Base-by-base conservation (phyloP, 352 stramenopile species). In the Phytophthora sojae region DNA sequence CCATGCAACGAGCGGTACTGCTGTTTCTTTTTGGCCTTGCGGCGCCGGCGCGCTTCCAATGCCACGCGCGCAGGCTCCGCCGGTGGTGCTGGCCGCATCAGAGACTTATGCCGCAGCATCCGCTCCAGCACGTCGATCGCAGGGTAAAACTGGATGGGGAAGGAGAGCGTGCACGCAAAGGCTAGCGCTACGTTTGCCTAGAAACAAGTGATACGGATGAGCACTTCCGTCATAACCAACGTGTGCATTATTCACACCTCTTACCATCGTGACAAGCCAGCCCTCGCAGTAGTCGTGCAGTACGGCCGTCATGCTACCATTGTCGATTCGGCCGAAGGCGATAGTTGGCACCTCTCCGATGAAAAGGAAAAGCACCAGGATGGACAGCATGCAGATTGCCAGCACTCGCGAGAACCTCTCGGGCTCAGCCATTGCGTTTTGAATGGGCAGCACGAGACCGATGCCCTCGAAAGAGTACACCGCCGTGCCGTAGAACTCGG, bases 381-480 rank as follows among this genome's bases (percentile, higher is more conserved):
- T 92, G 11, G 67, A 71, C 35, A 88, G 47, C 87, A 94, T 94
- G 52, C 80, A 90, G 5, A 71, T 47, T 2, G 69, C 76, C 7
- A 94, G 71, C 45, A 94, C 71, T 15, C 81, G 69, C 2, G 79
- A 84, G 42, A 94, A 94, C 0, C 81, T 64, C 6, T 84, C 62
- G 14, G 83, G 82, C 30, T 90, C 59, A 2, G 64, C 54, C 87
- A 94, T 94, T 67, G 89, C 87, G 51, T 94, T 94, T 64, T 94
- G 85, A 51, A 94, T 89, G 11, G 87, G 85, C 29, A 94, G 49
- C 44, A 94, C 88, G 17, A 94, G 73, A 0, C 87, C 87, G 21
- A 94, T 94, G 50, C 87, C 87, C 61, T 94, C 87, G 53, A 94
- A 94, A 30, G 83, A 92, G 72, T 94, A 94, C 35, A 94, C 87